Base-by-base conservation (phyloP, 805 yeast species). In the Candida wancherniae region DNA sequence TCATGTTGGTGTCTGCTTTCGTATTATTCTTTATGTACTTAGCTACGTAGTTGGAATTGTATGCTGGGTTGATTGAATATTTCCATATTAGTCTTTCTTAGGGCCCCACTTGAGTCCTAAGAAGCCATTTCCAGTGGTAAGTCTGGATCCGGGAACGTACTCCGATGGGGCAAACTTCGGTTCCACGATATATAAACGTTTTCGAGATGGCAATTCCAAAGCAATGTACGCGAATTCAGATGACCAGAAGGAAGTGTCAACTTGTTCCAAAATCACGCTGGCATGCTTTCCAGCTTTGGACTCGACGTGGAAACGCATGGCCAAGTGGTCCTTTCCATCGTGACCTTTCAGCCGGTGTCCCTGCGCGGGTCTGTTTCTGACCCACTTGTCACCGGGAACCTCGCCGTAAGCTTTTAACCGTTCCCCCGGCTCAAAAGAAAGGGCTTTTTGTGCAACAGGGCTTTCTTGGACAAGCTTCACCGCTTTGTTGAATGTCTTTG, bases 51-150 rank as follows among this genome's bases (percentile, higher is more conserved):
- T 18, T 18, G 20, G 9, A 18, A 18, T 18, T 18, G 7, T 18
- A 7, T 18, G 7, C 9, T 9, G 7, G 9, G 20, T 18, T 18
- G 9, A 18, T 9, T 7, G 20, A 18, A 18, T 18, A 18, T 18
- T 18, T 18, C 9, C 20, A 9, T 34, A 5, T 17, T 32, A 42
- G 24, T 74, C 75, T 41, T 73, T 75, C 53, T 72, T 78, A 22
- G 88, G 84, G 1, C 95, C 95, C 95, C 95, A 86, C 47, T 75
- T 78, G 29, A 85, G 77, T 18, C 95, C 94, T 37, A 85, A 63
- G 50, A 84, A 81, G 1, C 90, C 88, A 4, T 62, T 48, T 12
- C 61, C 63, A 15, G 69, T 62, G 31, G 39, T 37, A 37, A 16
- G 47, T 2, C 45, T 40, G 3, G 39, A 10, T 15, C 52, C 63